Evolutionary conservation across 2,329 filamentous ascomycete genomes (phyloP), one percentile per base, ranked within the genome.

Genomic region (Exophiala xenobiotica): DNA sequence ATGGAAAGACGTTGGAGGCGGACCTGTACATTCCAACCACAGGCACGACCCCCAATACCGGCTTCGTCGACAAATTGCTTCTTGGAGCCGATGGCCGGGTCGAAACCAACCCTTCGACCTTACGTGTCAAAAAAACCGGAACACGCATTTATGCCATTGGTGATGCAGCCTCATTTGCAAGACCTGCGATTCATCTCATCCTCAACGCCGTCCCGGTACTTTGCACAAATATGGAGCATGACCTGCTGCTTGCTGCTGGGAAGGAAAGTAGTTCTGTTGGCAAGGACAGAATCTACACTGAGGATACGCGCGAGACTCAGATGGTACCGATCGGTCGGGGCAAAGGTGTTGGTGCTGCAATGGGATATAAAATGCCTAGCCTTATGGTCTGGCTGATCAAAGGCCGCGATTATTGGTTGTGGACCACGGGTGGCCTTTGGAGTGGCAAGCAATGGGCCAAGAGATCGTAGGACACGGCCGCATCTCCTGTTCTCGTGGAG

Each of bases 381-480:
- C 73, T 70, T 20, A 12, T 74, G 35, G 70, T 78, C 0, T 78
- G 75, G 73, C 41, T 74, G 60, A 68, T 78, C 44, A 79, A 79
- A 59, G 75, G 77, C 1, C 63, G 75, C 14, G 74, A 78, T 54
- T 78, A 78, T 54, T 80, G 75, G 74, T 48, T 79, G 22, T 76
- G 74, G 73, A 78, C 73, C 7, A 75, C 72, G 1, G 71, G 64
- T 0, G 59, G 59, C 3, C 49, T 79, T 11, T 80, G 77, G 78
- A 77, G 64, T 63, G 78, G 77, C 12, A 74, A 74, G 49, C 73
- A 78, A 42, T 80, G 75, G 75, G 65, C 63, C 6, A 78, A 77
- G 59, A 71, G 74, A 74, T 41, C 38, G n/a, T 40, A 40, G 18
- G 8, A 6, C 29, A 12, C 29, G 27, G 11, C 11, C n/a, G n/a